Evolutionary conservation across 176 grass and related monocot genomes (phyloP).

Genomic region (Tillandsia leiboldiana): DNA sequence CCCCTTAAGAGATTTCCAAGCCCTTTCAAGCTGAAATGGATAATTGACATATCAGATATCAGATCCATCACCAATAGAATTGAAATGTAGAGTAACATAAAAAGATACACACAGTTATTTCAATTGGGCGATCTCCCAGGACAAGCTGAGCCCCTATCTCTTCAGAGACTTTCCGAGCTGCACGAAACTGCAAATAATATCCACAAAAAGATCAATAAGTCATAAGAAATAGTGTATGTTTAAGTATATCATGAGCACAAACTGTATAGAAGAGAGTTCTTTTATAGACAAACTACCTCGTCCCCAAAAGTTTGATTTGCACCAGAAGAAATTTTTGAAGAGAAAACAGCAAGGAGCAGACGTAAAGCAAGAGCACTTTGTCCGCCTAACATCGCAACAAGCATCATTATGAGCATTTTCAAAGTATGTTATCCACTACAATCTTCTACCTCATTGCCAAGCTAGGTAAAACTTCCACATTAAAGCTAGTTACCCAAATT

Average conservation of each 20-base stretch:
- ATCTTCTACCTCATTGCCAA: too few relatives aligned
- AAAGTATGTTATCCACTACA: neutral
- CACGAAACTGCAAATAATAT: constrained; percentile 49
- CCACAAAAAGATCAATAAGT: neutral
- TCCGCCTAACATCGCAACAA: constrained; percentile 40
- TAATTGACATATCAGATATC: constrained; percentile 2
- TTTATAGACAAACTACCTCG: constrained; percentile 36
- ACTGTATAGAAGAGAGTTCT: neutral
- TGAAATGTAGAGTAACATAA: neutral
- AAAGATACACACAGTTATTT: constrained; percentile 65
- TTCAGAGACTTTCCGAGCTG: constrained; percentile 74
- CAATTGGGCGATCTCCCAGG: constrained; percentile 90
- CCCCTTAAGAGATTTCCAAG: constrained; percentile 78
- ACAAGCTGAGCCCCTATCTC: constrained; percentile 89
- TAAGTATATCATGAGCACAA: constrained; percentile 7
- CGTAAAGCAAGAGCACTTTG: constrained; percentile 86
- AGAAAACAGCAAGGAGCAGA: constrained; percentile 81
- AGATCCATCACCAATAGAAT: neutral
- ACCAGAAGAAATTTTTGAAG: constrained; percentile 69
- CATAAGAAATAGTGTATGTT: neutral
- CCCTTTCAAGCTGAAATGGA: constrained; percentile 70
- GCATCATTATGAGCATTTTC: neutral
- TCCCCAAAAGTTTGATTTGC: constrained; percentile 73
- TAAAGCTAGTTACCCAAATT: constrained; percentile 36
- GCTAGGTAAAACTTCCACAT: too few relatives aligned